Conservation (phyloP, 345 rosid genomes). For the Syzygium aromaticum region DNA sequence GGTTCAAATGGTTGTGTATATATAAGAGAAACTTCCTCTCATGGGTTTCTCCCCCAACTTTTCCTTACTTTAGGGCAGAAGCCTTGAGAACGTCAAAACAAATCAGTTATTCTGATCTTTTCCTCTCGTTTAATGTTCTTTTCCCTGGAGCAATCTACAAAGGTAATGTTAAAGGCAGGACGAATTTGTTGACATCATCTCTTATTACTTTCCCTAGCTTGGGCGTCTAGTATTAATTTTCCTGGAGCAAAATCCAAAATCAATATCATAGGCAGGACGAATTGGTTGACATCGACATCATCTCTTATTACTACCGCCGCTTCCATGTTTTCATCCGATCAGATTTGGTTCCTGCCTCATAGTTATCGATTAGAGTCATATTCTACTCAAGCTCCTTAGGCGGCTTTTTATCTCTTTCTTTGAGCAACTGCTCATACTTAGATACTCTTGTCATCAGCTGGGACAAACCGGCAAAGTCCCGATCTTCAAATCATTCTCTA, state of each 20-base stretch:
- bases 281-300: not conserved
- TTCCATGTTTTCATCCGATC: not conserved
- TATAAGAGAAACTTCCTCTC: not conserved
- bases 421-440: not conserved
- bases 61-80: not conserved
- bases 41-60: not conserved
- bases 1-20: not conserved
- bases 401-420: not conserved
- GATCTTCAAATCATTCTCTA: not conserved
- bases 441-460: not conserved
- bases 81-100: not conserved
- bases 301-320: not conserved
- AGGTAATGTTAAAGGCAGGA: not conserved
- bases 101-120: not conserved
- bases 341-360: not conserved
- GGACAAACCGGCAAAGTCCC: not conserved
- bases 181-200: not conserved
- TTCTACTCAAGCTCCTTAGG: not conserved
- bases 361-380: not conserved
- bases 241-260: not conserved
- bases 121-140: too few species aligned
- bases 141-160: not conserved
- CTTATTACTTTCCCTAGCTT: too few species aligned
- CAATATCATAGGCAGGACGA: not conserved
- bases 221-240: not conserved